Base-by-base conservation (phyloP, 805 yeast genomes). In the Priceomyces castillae region DNA sequence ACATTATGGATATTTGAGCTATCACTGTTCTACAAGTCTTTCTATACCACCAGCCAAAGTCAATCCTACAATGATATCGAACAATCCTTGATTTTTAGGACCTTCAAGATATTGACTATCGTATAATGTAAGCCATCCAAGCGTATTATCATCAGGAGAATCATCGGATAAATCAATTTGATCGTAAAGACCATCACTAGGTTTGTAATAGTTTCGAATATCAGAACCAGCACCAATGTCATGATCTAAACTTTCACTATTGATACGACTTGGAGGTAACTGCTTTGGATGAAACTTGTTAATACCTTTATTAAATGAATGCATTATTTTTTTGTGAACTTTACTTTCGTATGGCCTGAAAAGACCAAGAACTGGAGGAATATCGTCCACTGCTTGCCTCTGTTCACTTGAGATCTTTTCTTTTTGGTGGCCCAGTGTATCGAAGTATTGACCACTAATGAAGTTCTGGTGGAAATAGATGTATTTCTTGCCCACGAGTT, bases 111-210 rank as follows among this genome's bases (percentile, higher is more conserved):
- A 34, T 4, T 44, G 46, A 16, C 77, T 77, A 18, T 81, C 84
- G 50, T 74, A 80, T 1, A 82, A 63, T 0, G 86, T 81, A 2
- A 82, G 58, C 87, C 87, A 82, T 0, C 87, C 87, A 26, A 81
- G 49, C 52, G 80, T 82, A 43, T 65, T 71, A 38, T 77, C 80
- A 55, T 76, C 78, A 0, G 86, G 86, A 3, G 76, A 66, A 57
- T 82, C 87, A 57, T 82, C 87, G 11, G 65, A 65, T 0, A 85
- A 81, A 41, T 69, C 68, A 14, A 43, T 46, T 47, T 66, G 64
- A 39, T 61, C 65, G 26, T 66, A 60, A 4, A 80, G 62, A 2
- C 86, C 86, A 59, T 81, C 86, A n/a, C 80, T 78, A 0, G 81
- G 71, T 12, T 56, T 57, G 44, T 61, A 72, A 52, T 66, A 76